Base-by-base conservation (phyloP, 2,329 filamentous ascomycete species). In the Fusarium musae region DNA sequence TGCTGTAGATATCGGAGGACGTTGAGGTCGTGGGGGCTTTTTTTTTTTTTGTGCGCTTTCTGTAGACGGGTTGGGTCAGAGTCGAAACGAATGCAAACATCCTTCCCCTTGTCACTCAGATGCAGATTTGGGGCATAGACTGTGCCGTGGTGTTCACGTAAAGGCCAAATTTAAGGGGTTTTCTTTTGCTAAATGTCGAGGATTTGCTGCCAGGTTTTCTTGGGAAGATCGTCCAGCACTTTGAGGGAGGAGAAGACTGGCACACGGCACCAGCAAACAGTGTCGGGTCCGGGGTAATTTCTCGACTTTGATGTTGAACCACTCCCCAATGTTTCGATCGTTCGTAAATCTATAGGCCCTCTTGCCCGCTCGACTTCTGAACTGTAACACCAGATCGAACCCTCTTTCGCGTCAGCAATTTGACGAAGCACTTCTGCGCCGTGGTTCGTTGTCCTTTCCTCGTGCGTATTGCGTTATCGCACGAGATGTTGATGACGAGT, bases 361-460 rank as follows among this genome's bases (percentile, higher is more conserved):
- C 10, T 28, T 5, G 9, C 7, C 2, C 23, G 2, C 3, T 5
- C 9, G 9, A 3, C 1, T 3, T 12, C 13, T 1, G 7, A 21
- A 1, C 0, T 2, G 1, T 13, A 26, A 2, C 9, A 3, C 23
- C 13, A 28, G 23, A 53, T 16, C 5, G 0, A 21, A 3, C 6
- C 7, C 5, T 28, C 34, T 28, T 28, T 5, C 10, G 6, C 7
- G 0, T 28, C 23, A 9, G 2, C 1, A 12, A 26, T 12, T 53
- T 28, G 23, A 37, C 13, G 19, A 21, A 16, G 9, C 3, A 16
- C 9, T 53, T 6, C 23, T 16, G 3, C 2, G 12, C 13, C 4
- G 9, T 28, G 23, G 6, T 53, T 26, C n/a, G 16, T 34, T 19
- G 11, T 13, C 21, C 1, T 36, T 23, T 1, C 9, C 0, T 15